phyloP scores from a whole-genome alignment of 2,329 filamentous ascomycete species.

The Xylariales sp. region DNA sequence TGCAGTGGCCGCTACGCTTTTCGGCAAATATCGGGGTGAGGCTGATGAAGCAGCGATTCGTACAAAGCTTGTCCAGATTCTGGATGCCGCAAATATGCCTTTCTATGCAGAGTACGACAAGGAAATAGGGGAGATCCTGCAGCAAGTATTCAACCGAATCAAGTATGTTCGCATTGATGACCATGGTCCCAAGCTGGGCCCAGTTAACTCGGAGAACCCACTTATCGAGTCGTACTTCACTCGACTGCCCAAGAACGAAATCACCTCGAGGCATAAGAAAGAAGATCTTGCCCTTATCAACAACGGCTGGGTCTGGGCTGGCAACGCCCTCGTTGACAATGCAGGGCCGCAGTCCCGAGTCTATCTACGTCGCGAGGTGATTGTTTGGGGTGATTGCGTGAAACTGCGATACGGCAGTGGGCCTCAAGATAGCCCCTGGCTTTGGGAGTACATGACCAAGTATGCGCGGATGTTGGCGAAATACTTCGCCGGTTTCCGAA shows the following conservation, averaged over 20 bases:
- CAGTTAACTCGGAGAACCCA: constrained; percentile 71
- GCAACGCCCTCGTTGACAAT: constrained; percentile 89
- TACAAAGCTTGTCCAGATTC: constrained; percentile 54
- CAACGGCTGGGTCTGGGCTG: constrained; percentile 99
- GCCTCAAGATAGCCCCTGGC: constrained; percentile 80
- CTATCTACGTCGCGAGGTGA: constrained; percentile 94
- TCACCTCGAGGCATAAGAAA: constrained; percentile 69
- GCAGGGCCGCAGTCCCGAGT: constrained; percentile 83
- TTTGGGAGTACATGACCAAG: constrained; percentile 94
- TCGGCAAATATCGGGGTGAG: constrained; percentile 60
- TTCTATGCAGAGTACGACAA: constrained; percentile 90
- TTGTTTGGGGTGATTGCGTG: constrained; percentile 97
- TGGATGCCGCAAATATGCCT: constrained; percentile 81
- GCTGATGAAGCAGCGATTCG: constrained; percentile 48
- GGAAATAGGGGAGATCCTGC: constrained; percentile 76
- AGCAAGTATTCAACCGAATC: constrained; percentile 89
- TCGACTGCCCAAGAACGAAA: constrained; percentile 72
- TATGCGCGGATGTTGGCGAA: constrained; percentile 92
- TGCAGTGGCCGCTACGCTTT: constrained; percentile 60
- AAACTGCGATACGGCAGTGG: constrained; percentile 85
- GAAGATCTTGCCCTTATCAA: constrained; percentile 81
- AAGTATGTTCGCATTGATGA: constrained; percentile 94
- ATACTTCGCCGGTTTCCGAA: constrained; percentile 91
- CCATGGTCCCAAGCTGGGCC: constrained; percentile 80
- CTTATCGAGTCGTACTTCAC: constrained; percentile 96